A percentile compares a stretch with the other conserved stretches of the same genome.
phyloP scores from a whole-genome alignment of 2,329 filamentous ascomycete genomes.

The Parafenestella ontariensis region DNA sequence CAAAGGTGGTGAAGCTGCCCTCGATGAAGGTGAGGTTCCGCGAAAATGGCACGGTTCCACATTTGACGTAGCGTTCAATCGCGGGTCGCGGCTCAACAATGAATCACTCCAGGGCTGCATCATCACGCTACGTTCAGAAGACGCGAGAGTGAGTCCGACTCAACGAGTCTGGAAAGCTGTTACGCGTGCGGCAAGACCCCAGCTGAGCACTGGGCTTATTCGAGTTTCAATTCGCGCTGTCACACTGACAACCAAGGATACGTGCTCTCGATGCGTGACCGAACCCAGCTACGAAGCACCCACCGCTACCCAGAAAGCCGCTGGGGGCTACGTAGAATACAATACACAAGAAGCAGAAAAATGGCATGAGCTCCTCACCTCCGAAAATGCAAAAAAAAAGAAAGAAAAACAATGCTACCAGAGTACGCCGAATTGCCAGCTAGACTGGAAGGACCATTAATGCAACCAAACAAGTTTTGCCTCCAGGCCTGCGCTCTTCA shows the following conservation, averaged over 20 bases:
- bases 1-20: constrained; percentile 22
- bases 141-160: background rate
- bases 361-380: background rate
- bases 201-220: background rate
- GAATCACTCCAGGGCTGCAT: background rate
- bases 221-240: too few relatives aligned
- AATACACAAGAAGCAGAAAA: constrained; percentile 24
- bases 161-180: background rate
- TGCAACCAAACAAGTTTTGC: background rate
- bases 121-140: background rate
- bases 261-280: background rate
- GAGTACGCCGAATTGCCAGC: background rate
- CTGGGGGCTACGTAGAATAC: constrained; percentile 34
- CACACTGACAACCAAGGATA: background rate
- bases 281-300: background rate
- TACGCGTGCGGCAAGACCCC: background rate
- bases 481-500: background rate
- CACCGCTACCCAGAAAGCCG: background rate
- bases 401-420: too few relatives aligned
- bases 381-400: background rate
- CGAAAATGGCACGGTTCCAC: constrained; percentile 12
- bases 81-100: background rate
- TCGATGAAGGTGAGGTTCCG: constrained; percentile 7
- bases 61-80: constrained; percentile 1
- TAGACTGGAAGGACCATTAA: background rate